phyloP scores from a whole-genome alignment of 192 early-diverging fungal species.

The Jimgerdemannia flammicorona region DNA sequence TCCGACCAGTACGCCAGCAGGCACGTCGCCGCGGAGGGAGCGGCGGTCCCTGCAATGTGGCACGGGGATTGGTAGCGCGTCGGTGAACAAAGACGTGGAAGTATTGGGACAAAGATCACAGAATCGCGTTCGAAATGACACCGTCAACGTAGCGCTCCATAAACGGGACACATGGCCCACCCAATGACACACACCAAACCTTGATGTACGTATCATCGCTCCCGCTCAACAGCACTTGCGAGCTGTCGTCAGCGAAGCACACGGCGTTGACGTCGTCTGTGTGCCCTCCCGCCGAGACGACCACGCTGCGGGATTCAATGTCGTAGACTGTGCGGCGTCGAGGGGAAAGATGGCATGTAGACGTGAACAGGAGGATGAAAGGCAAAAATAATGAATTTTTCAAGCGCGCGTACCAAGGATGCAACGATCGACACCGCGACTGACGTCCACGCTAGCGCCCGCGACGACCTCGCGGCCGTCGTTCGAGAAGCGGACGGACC shows the following conservation, averaged over 20 bases:
- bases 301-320: slow-evolving; percentile 42
- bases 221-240: slow-evolving; percentile 60
- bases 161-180: background rate
- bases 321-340: slow-evolving; percentile 52
- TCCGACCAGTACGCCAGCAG: slow-evolving; percentile 60
- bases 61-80: background rate
- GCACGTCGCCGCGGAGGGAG: slow-evolving; percentile 35
- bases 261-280: slow-evolving; percentile 68
- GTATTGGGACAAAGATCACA: too few species aligned
- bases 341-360: slow-evolving; percentile 1
- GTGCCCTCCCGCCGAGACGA: slow-evolving; percentile 51
- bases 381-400: too few species aligned
- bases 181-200: slow-evolving; percentile 34
- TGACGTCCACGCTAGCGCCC: slow-evolving; percentile 28
- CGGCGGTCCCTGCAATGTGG: slow-evolving; percentile 46
- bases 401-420: background rate
- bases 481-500: slow-evolving; percentile 60
- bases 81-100: background rate
- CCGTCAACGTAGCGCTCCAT: too few species aligned
- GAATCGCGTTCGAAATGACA: too few species aligned
- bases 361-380: background rate
- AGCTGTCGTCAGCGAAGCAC: slow-evolving; percentile 45
- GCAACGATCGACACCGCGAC: background rate
- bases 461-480: slow-evolving; percentile 60
- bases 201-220: slow-evolving; percentile 58